A percentile compares a stretch with the other conserved stretches of the same genome.
These are phyloP conservation scores for Whalleya microplaca DNA, from an alignment of 2,329 filamentous ascomycete species.

Conservation along the genomic window DNA sequence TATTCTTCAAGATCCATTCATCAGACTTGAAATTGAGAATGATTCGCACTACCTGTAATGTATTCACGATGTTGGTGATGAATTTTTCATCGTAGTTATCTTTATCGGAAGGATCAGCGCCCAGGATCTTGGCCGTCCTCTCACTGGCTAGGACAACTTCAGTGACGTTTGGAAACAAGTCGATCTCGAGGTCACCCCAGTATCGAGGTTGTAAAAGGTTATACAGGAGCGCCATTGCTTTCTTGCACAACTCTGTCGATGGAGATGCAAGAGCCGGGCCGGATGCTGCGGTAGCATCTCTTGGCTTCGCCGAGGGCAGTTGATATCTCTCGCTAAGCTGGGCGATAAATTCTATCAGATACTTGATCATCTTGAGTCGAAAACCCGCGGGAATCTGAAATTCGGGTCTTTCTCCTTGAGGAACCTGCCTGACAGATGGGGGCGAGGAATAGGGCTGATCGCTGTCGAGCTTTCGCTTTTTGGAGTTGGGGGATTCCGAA, in stretches of 20 bases:
- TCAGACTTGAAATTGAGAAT: conserved; percentile 86
- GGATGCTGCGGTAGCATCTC: conserved; percentile 52
- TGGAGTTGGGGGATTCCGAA: conserved; percentile 72
- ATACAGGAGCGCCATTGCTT: conserved; percentile 78
- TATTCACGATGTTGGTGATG: conserved; percentile 87
- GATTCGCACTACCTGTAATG: conserved; percentile 87
- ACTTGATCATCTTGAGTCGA: conserved; percentile 85
- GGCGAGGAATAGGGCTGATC: conserved; percentile 58
- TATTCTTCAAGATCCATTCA: conserved; percentile 85
- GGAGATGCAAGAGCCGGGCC: conserved; percentile 54
- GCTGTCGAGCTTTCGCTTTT: conserved; percentile 79
- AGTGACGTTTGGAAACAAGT: conserved; percentile 87
- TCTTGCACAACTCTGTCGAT: conserved; percentile 80
- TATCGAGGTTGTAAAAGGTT: conserved; percentile 85
- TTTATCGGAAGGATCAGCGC: conserved; percentile 63
- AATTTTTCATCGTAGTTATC: conserved; percentile 84
- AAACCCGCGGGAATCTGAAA: conserved; percentile 70
- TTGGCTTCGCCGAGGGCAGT: conserved; percentile 70
- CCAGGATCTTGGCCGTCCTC: conserved; percentile 65
- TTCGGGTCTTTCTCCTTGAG: conserved; percentile 59
- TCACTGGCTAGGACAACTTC: conserved; percentile 85
- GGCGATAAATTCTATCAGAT: conserved; percentile 93
- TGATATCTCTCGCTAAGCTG: conserved; percentile 85
- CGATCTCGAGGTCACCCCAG: conserved; percentile 91
- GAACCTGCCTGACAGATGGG: conserved; percentile 51